Evolutionary conservation across 129 eudicot species (phyloP).

Genomic region (Helianthus annuus): HanXRQr2.0-SUNRISE NC_035449.2:27540957-27541456

Average conservation of each 20-base stretch:
- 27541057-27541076: too few species aligned
- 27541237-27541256: too few species aligned
- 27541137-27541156: conserved; percentile 77
- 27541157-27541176: conserved; percentile 73
- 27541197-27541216: not conserved
- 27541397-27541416: conserved; percentile 34
- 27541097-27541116: not conserved
- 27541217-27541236: too few species aligned
- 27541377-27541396: conserved; percentile 50
- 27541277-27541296: too few species aligned
- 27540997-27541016: too few species aligned
- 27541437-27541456: conserved; percentile 21
- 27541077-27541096: too few species aligned
- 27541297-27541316: conserved; percentile 73
- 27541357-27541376: conserved; percentile 53
- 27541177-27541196: conserved; percentile 85
- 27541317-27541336: conserved; percentile 23
- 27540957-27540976: too few species aligned
- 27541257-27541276: too few species aligned
- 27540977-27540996: too few species aligned
- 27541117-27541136: conserved; percentile 34
- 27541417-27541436: conserved; percentile 32
- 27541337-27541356: conserved; percentile 82
- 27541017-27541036: too few species aligned
- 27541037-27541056: too few species aligned